Evolutionary conservation across 768 basidiomycete species (phyloP), one percentile per base, ranked within the genome.

Genomic region (Mycena vitilis): DNA sequence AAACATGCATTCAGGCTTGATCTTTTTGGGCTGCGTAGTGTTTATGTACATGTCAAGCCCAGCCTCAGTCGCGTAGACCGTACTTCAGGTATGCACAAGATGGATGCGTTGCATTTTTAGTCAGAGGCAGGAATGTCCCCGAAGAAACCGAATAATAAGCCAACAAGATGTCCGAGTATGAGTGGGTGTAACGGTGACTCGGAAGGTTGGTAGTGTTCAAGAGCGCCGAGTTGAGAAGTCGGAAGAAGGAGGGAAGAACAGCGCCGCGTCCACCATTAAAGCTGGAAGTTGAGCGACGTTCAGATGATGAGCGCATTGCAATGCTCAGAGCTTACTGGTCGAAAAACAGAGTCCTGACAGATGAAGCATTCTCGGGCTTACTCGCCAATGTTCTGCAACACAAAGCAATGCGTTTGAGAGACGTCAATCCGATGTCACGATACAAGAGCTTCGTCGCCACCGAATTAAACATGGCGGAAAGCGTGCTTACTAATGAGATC

Each of bases 371-470:
- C 25, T 52, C 51, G n/a, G 25, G 15, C 4, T 15, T 34, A 11
- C 15, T 23, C 5, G 23, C 15, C 15, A 52, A 52, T 7, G 25
- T 52, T 30, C 15, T 52, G 25, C 51, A 52, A 13, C 51, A 52
- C 30, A 16, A 16, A 1, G 30, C 51, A 11, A 52, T 52, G 51
- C 25, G 51, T 34, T 16, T 52, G 5, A 52, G 25, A 22, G 51
- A 52, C 6, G 25, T 52, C 51, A 52, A 25, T 4, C 4, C 9
- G 4, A 52, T 52, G 1, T 30, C 51, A 34, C 51, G 51, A 52
- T 52, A 52, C 51, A 52, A 30, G 51, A 30, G 12, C 25, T 52
- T 52, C 51, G 51, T 52, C 13, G 51, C 51, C 51, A 52, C 25
- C 25, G 51, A 52, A 30, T 52, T 30, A 7, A 52, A 52, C 11